phyloP scores from a whole-genome alignment of 495 filamentous ascomycete species.

The Hypoxylon fragiforme region DNA sequence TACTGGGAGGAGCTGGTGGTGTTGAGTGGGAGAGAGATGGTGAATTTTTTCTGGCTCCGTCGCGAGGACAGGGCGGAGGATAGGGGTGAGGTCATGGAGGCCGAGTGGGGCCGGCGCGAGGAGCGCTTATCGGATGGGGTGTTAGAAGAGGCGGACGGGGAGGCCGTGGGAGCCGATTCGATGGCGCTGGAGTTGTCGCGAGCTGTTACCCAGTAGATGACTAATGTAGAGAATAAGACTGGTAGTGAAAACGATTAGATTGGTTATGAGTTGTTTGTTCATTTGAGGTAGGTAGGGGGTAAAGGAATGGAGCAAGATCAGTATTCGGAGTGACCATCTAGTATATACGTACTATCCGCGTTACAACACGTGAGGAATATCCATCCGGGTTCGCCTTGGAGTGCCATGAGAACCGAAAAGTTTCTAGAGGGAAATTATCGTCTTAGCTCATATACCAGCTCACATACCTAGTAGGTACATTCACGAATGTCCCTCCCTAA shows the following conservation, averaged over 20 bases:
- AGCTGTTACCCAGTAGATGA: conserved; percentile 60
- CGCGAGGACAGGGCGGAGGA: neutral
- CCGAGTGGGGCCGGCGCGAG: too few relatives aligned
- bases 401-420: conserved; percentile 52
- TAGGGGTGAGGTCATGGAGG: neutral
- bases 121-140: neutral
- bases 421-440: conserved; percentile 41
- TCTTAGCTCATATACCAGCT: neutral
- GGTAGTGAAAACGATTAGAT: neutral
- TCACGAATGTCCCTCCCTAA: neutral
- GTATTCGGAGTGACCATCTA: too few relatives aligned
- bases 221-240: conserved; percentile 57
- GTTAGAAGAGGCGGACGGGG: neutral
- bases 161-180: neutral
- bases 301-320: too few relatives aligned
- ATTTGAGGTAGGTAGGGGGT: neutral
- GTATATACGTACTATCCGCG: conserved; percentile 55
- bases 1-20: conserved; percentile 29
- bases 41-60: neutral
- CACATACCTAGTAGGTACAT: neutral
- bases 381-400: conserved; percentile 59
- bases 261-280: neutral
- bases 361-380: conserved; percentile 61
- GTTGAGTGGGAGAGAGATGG: conserved; percentile 21
- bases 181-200: conserved; percentile 41